These are phyloP conservation scores for Leishmania major DNA, from an alignment of 208 protist species.

Conservation along the genomic window DNA sequence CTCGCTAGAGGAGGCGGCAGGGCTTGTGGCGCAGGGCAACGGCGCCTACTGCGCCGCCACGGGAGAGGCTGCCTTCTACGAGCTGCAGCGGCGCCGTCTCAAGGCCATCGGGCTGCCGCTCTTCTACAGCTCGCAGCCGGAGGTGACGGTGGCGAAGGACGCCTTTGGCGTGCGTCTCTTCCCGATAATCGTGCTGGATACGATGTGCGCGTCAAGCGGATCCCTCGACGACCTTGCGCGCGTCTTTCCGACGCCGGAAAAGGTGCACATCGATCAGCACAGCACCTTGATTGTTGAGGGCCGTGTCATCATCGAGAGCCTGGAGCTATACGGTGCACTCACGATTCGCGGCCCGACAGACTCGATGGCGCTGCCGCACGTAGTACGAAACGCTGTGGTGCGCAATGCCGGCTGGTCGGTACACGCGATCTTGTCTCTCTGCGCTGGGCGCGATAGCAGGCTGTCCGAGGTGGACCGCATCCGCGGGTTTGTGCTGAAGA, in stretches of 20 bases:
- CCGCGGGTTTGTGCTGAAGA: slow-evolving; percentile 79
- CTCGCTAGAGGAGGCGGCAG: slow-evolving; percentile 52
- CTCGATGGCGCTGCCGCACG: slow-evolving; percentile 31
- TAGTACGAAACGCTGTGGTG: slow-evolving; percentile 51
- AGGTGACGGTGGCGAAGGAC: slow-evolving; percentile 25
- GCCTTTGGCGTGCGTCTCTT: slow-evolving; percentile 34
- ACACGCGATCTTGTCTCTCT: slow-evolving; percentile 16
- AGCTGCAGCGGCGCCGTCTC: slow-evolving; percentile 62
- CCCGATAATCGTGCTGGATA: slow-evolving; percentile 53
- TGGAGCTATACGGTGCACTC: slow-evolving; percentile 71
- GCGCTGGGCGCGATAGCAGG: slow-evolving; percentile 3
- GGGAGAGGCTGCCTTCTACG: slow-evolving; percentile 78
- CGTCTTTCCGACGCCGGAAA: slow-evolving; percentile 61
- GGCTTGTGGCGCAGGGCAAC: slow-evolving; percentile 47
- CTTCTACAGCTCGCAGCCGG: slow-evolving; percentile 23
- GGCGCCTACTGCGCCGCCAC: slow-evolving; percentile 65
- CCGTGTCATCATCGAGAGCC: slow-evolving; percentile 66
- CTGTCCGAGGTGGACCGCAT: slow-evolving; percentile 59
- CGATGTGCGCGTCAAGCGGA: slow-evolving; percentile 14
- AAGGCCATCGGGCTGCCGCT: slow-evolving; percentile 52
- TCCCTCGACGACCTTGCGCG: slow-evolving; percentile 33
- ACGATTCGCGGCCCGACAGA: slow-evolving; percentile 54
- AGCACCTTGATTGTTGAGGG: slow-evolving; percentile 84
- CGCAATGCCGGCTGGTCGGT: slow-evolving; percentile 61
- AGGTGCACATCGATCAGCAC: slow-evolving; percentile 47